Percentiles rank a stretch among this genome's conserved stretches.
Evolutionary conservation across 148 eudicot species (phyloP).

Genomic region (Rhododendron williamsianum): DNA sequence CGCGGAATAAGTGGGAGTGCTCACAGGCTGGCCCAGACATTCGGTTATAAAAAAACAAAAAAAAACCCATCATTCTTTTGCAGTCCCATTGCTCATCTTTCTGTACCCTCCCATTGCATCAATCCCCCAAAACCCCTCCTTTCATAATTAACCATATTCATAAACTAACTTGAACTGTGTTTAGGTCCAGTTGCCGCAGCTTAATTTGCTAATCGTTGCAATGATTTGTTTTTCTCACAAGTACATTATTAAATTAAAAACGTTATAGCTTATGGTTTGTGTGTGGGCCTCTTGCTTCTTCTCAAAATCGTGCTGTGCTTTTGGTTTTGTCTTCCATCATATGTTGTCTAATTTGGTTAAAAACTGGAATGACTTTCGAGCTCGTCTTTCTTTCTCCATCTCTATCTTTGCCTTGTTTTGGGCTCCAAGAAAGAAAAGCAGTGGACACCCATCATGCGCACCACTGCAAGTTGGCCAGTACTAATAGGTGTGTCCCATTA

Average conservation of each 20-base stretch:
- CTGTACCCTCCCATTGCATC: constrained; percentile 15
- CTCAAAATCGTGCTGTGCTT: background rate
- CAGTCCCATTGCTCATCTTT: constrained; percentile 11
- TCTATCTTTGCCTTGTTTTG: background rate
- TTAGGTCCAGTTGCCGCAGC: constrained; percentile 8
- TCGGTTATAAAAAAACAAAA: too few species aligned
- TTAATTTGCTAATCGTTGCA: constrained; percentile 9
- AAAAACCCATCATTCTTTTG: constrained; percentile 11
- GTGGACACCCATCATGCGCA: constrained; percentile 19
- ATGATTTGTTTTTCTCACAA: background rate
- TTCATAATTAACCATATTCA: constrained; percentile 9
- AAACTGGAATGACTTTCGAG: constrained; percentile 4
- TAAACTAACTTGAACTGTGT: background rate
- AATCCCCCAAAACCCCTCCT: constrained; percentile 15
- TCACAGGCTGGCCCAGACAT: background rate
- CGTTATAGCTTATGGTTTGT: background rate
- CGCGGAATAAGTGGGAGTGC: background rate
- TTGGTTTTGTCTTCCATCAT: constrained; percentile 23
- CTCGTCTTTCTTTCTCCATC: background rate
- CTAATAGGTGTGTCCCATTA: background rate
- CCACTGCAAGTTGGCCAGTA: constrained; percentile 8
- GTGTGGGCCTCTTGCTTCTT: constrained; percentile 16
- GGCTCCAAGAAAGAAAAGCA: constrained; percentile 2
- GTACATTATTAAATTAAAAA: background rate
- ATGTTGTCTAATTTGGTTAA: background rate